Percentiles rank a stretch among this genome's conserved stretches.
These are phyloP conservation scores for Verticillium longisporum DNA, from an alignment of 2,329 filamentous ascomycete genomes.

Conservation along the genomic window DNA sequence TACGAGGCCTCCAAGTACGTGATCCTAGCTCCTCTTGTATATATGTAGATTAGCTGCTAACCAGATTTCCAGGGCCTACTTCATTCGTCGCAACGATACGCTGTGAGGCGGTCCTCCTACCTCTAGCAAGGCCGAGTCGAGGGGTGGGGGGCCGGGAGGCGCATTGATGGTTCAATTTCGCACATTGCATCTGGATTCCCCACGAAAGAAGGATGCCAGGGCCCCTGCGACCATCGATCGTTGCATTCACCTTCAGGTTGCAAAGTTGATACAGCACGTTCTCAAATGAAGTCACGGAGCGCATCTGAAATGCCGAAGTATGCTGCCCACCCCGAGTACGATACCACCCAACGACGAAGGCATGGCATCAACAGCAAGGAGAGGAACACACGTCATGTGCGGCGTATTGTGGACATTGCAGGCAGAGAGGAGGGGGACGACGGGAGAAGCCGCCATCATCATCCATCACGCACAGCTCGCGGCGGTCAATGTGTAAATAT, in stretches of 20 bases:
- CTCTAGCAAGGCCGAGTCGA: too few relatives aligned
- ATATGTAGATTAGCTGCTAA: conserved; percentile 1
- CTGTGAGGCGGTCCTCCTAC: background rate
- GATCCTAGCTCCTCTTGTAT: background rate
- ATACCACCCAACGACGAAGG: too few relatives aligned
- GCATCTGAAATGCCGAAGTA: background rate
- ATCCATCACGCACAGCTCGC: background rate
- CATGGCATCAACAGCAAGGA: too few relatives aligned
- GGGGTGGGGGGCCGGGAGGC: too few relatives aligned
- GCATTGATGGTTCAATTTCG: background rate
- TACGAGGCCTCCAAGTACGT: conserved; percentile 64
- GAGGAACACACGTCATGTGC: background rate
- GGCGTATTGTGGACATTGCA: background rate
- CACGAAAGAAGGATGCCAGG: too few relatives aligned
- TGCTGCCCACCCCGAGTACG: background rate
- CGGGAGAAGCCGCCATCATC: background rate
- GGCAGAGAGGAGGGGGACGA: background rate
- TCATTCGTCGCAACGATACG: conserved; percentile 46
- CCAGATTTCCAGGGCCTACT: conserved; percentile 46
- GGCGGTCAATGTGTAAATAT: background rate
- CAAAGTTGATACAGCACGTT: background rate
- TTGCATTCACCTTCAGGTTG: background rate
- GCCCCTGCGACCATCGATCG: too few relatives aligned
- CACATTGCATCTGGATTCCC: too few relatives aligned
- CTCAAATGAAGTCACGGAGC: background rate